Conservation (phyloP, 352 stramenopile species). For the Phytophthora pini region DNA sequence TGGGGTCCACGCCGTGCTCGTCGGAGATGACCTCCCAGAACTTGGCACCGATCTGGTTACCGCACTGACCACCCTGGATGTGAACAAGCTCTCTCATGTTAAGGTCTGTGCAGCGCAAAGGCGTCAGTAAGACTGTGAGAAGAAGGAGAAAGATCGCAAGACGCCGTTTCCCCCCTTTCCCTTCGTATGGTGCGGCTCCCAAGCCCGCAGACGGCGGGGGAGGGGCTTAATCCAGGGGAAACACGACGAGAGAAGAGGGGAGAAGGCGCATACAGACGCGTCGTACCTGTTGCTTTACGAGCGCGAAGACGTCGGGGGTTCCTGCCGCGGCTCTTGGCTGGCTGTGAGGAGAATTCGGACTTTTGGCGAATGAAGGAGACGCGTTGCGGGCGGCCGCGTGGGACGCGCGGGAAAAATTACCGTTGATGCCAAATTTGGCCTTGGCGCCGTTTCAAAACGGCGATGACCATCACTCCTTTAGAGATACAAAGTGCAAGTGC, state of each 20-base stretch:
- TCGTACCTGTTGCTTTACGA: conserved; percentile 58
- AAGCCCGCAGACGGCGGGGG: background rate
- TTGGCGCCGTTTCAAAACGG: conserved; percentile 34
- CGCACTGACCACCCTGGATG: conserved; percentile 98
- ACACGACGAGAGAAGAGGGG: conserved; percentile 1
- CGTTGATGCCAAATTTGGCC: conserved; percentile 38
- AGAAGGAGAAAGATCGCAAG: conserved; percentile 25
- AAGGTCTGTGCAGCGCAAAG: conserved; percentile 31
- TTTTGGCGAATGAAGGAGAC: conserved; percentile 90
- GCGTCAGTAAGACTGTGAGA: conserved; percentile 19
- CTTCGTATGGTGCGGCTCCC: conserved; percentile 23
- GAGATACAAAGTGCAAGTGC: conserved; percentile 22
- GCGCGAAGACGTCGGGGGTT: conserved; percentile 29
- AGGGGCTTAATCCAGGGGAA: background rate
- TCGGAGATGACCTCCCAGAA: conserved; percentile 98
- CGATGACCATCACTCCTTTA: conserved; percentile 22
- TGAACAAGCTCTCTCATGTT: conserved; percentile 97
- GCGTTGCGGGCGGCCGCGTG: conserved; percentile 26
- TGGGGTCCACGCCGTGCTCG: conserved; percentile 95
- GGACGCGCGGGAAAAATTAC: conserved; percentile 34
- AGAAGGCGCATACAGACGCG: background rate
- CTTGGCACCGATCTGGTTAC: conserved; percentile 99
- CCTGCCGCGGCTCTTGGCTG: conserved; percentile 67
- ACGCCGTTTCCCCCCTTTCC: conserved; percentile 23
- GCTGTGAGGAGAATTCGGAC: conserved; percentile 76